Percentiles rank a stretch among this genome's conserved stretches.
These are phyloP conservation scores for Myriosclerotinia curreyana DNA, from an alignment of 2,329 filamentous ascomycete genomes.

Conservation along the genomic window DNA sequence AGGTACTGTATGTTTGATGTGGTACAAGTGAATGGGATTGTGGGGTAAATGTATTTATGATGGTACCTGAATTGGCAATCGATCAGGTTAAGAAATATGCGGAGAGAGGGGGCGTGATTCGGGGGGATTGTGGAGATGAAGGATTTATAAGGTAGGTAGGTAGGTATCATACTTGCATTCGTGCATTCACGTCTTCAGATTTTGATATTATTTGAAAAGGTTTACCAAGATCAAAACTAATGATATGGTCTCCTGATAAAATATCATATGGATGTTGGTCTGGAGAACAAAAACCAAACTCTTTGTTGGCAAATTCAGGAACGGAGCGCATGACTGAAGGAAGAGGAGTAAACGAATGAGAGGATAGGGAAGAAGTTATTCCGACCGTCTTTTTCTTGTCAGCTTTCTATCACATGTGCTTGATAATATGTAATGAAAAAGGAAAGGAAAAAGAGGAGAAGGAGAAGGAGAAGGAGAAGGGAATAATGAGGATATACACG, in stretches of 20 bases:
- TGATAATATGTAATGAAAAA: background rate
- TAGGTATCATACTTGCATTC: too few species aligned
- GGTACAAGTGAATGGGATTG: conserved; percentile 3
- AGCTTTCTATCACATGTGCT: conserved; percentile 9
- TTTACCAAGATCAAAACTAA: too few species aligned
- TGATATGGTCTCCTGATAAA: too few species aligned
- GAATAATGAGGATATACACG: background rate
- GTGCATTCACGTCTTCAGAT: too few species aligned
- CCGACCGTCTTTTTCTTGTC: background rate
- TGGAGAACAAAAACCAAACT: too few species aligned
- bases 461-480: too few species aligned
- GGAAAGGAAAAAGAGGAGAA: too few species aligned
- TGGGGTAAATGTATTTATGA: background rate
- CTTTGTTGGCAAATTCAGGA: too few species aligned
- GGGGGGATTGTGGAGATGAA: background rate
- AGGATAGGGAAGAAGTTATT: conserved; percentile 12
- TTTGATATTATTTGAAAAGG: too few species aligned
- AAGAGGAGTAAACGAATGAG: background rate
- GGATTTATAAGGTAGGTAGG: too few species aligned
- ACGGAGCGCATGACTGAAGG: too few species aligned
- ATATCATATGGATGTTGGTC: too few species aligned
- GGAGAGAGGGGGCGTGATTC: conserved; percentile 1
- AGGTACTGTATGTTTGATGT: background rate
- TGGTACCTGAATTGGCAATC: background rate
- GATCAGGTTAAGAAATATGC: background rate